These are phyloP conservation scores for Raphidocelis subcapitata DNA, from an alignment of 139 green algal genomes.

Conservation along the genomic window DNA sequence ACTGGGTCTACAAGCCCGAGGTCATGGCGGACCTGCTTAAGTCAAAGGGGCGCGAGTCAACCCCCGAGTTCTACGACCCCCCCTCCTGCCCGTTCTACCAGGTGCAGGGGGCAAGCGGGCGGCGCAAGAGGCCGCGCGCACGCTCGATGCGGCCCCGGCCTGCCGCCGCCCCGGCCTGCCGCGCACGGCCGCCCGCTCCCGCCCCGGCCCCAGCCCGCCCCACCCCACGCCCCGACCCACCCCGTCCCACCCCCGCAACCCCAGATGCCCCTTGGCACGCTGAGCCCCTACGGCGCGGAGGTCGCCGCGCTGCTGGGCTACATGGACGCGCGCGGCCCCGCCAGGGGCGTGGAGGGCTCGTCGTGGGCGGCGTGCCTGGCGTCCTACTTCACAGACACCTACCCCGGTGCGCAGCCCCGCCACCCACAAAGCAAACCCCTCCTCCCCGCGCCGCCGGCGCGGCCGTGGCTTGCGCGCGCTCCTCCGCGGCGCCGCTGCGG, in stretches of 20 bases:
- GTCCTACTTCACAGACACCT: not conserved
- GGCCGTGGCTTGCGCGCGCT: too few species aligned
- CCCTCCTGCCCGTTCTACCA: conserved; percentile 54
- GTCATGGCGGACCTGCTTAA: conserved; percentile 34
- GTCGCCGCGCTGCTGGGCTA: conserved; percentile 38
- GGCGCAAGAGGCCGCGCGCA: too few species aligned
- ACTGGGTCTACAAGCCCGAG: conserved; percentile 30
- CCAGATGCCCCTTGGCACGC: conserved; percentile 19
- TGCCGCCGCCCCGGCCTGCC: too few species aligned
- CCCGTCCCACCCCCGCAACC: too few species aligned
- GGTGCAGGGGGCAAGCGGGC: conserved; percentile 14
- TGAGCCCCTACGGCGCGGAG: conserved; percentile 57
- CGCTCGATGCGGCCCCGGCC: too few species aligned
- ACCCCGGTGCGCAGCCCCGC: not conserved
- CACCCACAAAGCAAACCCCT: too few species aligned
- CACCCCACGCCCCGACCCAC: too few species aligned
- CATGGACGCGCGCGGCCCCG: conserved; percentile 6
- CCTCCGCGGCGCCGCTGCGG: too few species aligned
- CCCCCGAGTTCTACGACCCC: conserved; percentile 50
- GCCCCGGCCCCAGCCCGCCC: too few species aligned
- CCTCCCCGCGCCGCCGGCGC: too few species aligned
- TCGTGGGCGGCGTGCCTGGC: not conserved
- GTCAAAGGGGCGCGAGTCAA: conserved; percentile 1
- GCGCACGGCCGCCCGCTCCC: too few species aligned
- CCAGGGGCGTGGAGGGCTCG: not conserved